These are phyloP conservation scores for Annulohypoxylon maeteangense DNA, from an alignment of 495 filamentous ascomycete species.

Conservation along the genomic window DNA sequence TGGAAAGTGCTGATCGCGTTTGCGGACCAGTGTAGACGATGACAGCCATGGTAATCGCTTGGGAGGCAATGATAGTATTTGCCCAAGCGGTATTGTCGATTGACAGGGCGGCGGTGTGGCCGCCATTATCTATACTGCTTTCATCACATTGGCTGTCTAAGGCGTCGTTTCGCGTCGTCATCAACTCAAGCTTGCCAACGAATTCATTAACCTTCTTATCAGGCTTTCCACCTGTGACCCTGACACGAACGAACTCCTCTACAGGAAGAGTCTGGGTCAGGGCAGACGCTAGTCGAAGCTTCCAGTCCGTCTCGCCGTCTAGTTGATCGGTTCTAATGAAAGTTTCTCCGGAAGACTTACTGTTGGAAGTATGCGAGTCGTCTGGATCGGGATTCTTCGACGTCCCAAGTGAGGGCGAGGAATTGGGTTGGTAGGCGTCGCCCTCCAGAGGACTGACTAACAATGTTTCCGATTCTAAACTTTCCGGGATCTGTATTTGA, in stretches of 20 bases:
- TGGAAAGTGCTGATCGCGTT: slow-evolving; percentile 93
- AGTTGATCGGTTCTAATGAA: slow-evolving; percentile 98
- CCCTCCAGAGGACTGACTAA: slow-evolving; percentile 54
- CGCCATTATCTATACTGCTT: slow-evolving; percentile 34
- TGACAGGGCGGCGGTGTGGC: slow-evolving; percentile 75
- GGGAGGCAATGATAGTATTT: slow-evolving; percentile 95
- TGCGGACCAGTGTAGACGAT: slow-evolving; percentile 95
- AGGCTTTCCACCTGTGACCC: slow-evolving; percentile 85
- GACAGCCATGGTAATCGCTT: slow-evolving; percentile 84
- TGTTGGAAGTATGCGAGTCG: slow-evolving; percentile 39
- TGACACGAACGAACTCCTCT: slow-evolving; percentile 75
- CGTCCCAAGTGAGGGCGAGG: slow-evolving; percentile 7
- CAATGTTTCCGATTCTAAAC: slow-evolving; percentile 49
- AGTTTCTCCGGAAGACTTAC: slow-evolving; percentile 75
- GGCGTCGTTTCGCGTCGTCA: slow-evolving; percentile 55
- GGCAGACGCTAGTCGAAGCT: slow-evolving; percentile 85
- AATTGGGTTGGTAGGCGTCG: slow-evolving; percentile 16
- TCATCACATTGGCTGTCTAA: slow-evolving; percentile 47
- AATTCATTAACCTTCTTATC: slow-evolving; percentile 95
- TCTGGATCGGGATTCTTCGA: slow-evolving; percentile 10
- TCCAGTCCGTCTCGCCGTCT: slow-evolving; percentile 99
- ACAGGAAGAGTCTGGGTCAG: slow-evolving; percentile 79
- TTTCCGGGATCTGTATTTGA: slow-evolving; percentile 42
- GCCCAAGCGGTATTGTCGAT: slow-evolving; percentile 99
- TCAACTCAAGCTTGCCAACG: slow-evolving; percentile 79